These are phyloP conservation scores for Urochloa ruziziensis DNA, from an alignment of 176 grass and related monocot genomes.

Conservation along the genomic window DNA sequence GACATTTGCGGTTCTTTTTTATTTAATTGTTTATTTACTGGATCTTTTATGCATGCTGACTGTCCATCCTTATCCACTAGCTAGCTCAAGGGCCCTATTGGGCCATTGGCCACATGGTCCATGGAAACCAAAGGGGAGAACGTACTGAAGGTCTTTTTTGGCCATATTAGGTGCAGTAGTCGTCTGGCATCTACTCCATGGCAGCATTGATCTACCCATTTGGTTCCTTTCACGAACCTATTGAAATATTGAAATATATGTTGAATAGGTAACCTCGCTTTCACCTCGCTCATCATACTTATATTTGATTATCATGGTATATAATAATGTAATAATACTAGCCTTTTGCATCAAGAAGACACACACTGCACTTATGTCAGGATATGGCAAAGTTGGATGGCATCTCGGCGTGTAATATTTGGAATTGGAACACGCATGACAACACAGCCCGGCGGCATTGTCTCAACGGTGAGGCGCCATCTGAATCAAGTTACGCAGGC, in stretches of 20 bases:
- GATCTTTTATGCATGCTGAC: slow-evolving; percentile 15
- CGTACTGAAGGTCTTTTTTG: not conserved
- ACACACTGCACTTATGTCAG: not conserved
- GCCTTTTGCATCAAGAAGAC: not conserved
- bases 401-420: not conserved
- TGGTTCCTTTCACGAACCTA: not conserved
- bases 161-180: not conserved
- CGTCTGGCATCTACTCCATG: not conserved
- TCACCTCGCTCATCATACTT: not conserved
- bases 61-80: slow-evolving; percentile 41
- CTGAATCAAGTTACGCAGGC: not conserved
- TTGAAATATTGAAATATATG: not conserved
- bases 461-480: not conserved
- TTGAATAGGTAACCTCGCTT: not conserved
- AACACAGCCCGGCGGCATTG: not conserved
- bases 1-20: not conserved
- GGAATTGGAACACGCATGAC: not conserved
- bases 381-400: not conserved
- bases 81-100: not conserved
- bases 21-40: not conserved
- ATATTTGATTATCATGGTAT: not conserved
- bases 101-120: too few relatives aligned
- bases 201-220: not conserved
- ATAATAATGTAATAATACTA: not conserved
- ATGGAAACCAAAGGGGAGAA: not conserved